Base-by-base conservation (phyloP, 2,329 filamentous ascomycete species). In the Hypoxylon sp. region DNA sequence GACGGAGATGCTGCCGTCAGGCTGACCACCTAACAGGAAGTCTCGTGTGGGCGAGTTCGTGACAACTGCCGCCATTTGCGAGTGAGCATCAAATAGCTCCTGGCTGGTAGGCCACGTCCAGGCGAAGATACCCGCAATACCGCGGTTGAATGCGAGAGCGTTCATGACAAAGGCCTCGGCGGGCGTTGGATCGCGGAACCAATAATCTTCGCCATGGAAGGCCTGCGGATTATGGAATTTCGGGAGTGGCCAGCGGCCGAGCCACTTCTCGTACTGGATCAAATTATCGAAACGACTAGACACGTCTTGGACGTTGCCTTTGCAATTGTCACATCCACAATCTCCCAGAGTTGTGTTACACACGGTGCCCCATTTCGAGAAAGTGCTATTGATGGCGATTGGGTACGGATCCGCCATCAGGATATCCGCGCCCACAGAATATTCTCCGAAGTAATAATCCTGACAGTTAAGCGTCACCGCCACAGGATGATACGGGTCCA, bases 251-350 rank as follows among this genome's bases (percentile, higher is more conserved):
- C 81, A 83, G 5, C 78, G 73, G 1, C 81, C 81, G 0, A 84
- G 75, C 79, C 81, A 82, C 1, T 46, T 10, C 66, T 84, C 82
- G 71, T 84, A 81, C 11, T 39, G 66, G 0, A 71, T 58, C 22
- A 84, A 69, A 52, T 78, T 78, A 59, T 84, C 81, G 39, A 85
- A 73, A 0, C 84, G 78, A 11, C 65, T 51, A 1, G 80, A 39
- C 0, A 90, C 84, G 72, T 91, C 88, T 19, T 81, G 79, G 17
- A 89, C 80, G 57, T 85, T 86, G 2, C 76, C 69, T 2, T 24
- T 71, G 75, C 88, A 91, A 76, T 87, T 84, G 74, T 91, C 88
- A 76, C 89, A 91, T 8, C 88, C 88, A 78, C 88, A 90, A 78
- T 87, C 85, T 68, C 88, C 88, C 58, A 89, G 86, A 0, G 88